Conservation (phyloP, 225 moss, liverwort and hornwort species). For the Ulota crispa region DNA sequence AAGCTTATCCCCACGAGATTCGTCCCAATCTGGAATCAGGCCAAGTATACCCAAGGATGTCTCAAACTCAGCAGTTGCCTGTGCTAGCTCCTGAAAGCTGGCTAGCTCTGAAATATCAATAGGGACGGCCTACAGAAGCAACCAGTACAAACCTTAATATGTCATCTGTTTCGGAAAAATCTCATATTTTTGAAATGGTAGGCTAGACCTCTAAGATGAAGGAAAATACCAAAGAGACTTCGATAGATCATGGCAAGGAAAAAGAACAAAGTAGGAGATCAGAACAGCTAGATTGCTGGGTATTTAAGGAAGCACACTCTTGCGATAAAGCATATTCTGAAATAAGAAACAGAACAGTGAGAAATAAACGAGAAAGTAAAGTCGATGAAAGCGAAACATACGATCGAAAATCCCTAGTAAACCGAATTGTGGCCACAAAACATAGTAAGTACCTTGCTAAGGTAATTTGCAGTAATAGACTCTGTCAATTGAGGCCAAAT, state of each 20-base stretch:
- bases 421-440: conserved; percentile 11
- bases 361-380: not conserved
- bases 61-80: conserved; percentile 76
- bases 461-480: conserved; percentile 64
- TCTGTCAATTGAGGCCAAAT: conserved; percentile 88
- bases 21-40: conserved; percentile 85
- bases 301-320: not conserved
- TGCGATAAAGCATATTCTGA: not conserved
- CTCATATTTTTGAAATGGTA: not conserved
- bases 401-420: not conserved
- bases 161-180: not conserved
- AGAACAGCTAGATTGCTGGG: not conserved
- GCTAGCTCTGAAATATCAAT: conserved; percentile 74
- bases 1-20: conserved; percentile 71
- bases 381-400: conserved; percentile 1
- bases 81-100: conserved; percentile 71
- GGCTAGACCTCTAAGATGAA: not conserved
- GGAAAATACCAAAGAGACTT: not conserved
- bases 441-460: conserved; percentile 62
- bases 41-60: conserved; percentile 67
- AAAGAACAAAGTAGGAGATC: not conserved
- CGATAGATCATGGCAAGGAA: conserved; percentile 5
- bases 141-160: conserved; percentile 6
- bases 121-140: conserved; percentile 74
- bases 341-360: not conserved